Percentiles rank a stretch among this genome's conserved stretches.
Evolutionary conservation across 1,284 basidiomycete species (phyloP).

Genomic region (Cutaneotrichosporon sp.): DNA sequence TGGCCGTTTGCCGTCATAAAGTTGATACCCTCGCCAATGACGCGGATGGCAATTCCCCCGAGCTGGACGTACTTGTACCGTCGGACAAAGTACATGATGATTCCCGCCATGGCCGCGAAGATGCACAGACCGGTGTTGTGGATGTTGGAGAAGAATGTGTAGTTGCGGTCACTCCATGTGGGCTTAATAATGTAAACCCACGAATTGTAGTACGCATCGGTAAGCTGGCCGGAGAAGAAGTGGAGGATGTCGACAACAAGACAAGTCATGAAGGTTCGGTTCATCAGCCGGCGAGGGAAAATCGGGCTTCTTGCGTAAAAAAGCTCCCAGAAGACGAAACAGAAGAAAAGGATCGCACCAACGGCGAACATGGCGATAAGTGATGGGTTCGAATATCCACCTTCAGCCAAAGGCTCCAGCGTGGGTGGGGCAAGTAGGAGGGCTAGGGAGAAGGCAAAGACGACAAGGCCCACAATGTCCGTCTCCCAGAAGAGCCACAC

Average conservation of each 20-base stretch:
- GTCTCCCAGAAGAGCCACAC: conserved; percentile 31
- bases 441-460: conserved; percentile 59
- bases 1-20: conserved; percentile 2
- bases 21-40: conserved; percentile 20
- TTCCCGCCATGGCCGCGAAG: conserved; percentile 44
- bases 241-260: conserved; percentile 46
- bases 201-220: conserved; percentile 44
- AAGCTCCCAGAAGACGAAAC: conserved; percentile 50
- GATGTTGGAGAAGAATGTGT: conserved; percentile 35
- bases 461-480: conserved; percentile 59
- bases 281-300: conserved; percentile 56
- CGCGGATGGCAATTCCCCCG: conserved; percentile 28
- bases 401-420: conserved; percentile 51
- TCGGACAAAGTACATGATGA: conserved; percentile 46
- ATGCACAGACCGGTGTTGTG: conserved; percentile 42
- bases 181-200: conserved; percentile 46
- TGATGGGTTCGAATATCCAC: conserved; percentile 42
- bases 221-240: conserved; percentile 42
- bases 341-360: conserved; percentile 48
- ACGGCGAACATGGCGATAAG: conserved; percentile 47
- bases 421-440: conserved; percentile 67
- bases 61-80: conserved; percentile 48
- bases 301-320: conserved; percentile 50
- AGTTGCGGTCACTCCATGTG: conserved; percentile 30
- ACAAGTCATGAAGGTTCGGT: conserved; percentile 50